Conservation (phyloP, 805 yeast genomes). For the Yarrowia sp. region DNA sequence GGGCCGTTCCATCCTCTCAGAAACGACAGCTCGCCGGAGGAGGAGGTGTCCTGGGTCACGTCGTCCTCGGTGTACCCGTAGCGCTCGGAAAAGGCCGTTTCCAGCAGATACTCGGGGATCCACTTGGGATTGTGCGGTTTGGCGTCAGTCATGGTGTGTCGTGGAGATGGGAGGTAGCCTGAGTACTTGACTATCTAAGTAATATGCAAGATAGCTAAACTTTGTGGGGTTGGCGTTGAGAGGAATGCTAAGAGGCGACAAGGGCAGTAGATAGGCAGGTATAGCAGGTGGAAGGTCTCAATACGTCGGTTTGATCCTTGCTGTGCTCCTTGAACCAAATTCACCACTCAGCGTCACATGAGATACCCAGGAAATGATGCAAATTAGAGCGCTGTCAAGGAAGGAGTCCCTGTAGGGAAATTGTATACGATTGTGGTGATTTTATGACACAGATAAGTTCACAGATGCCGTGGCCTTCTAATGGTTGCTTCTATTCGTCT, state of each 20-base stretch:
- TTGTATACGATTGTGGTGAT: too few species aligned
- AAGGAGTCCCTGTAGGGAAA: too few species aligned
- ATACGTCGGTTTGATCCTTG: too few species aligned
- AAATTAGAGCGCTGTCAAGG: too few species aligned
- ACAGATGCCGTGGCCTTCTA: too few species aligned
- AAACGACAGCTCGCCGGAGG: background rate
- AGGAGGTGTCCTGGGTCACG: background rate
- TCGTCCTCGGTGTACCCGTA: slow-evolving; percentile 17
- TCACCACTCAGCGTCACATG: too few species aligned
- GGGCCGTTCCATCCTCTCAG: background rate
- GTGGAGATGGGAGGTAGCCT: background rate
- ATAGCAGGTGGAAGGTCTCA: too few species aligned
- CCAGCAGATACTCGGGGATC: slow-evolving; percentile 24
- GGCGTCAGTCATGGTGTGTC: slow-evolving; percentile 9
- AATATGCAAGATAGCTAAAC: slow-evolving; percentile 13
- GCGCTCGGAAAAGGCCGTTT: slow-evolving; percentile 22
- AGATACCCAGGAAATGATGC: too few species aligned
- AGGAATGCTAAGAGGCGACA: background rate
- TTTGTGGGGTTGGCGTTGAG: background rate
- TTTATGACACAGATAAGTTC: too few species aligned
- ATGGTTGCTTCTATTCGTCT: too few species aligned
- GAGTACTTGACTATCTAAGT: background rate
- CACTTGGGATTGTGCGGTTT: slow-evolving; percentile 26
- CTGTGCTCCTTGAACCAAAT: too few species aligned
- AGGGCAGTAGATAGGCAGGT: too few species aligned